Evolutionary conservation across 768 basidiomycete genomes (phyloP).

Genomic region (Hericium coralloides): DNA sequence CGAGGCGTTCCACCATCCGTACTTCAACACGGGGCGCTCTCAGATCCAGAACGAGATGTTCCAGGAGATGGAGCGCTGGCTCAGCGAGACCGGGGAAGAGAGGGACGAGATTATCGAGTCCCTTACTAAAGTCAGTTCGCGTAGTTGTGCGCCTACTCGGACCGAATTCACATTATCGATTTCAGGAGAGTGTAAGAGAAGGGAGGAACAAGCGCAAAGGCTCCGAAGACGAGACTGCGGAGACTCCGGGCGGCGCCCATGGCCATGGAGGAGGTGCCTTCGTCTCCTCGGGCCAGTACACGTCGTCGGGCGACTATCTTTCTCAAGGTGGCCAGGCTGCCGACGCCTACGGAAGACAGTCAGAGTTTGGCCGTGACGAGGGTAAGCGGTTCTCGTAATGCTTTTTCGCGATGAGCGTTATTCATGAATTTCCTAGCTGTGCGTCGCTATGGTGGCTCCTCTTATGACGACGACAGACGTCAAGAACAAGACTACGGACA

Average conservation of each 20-base stretch:
- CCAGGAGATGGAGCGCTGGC: constrained; percentile 44
- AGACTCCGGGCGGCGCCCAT: not conserved
- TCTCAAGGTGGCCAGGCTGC: not conserved
- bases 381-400: not conserved
- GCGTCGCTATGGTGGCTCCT: not conserved
- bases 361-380: not conserved
- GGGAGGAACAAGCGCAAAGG: constrained; percentile 8
- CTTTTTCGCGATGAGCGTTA: too few species aligned
- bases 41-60: constrained; percentile 55
- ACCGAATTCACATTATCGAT: not conserved
- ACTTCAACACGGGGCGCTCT: constrained; percentile 45
- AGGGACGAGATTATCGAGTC: constrained; percentile 34
- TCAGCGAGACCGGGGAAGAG: constrained; percentile 37
- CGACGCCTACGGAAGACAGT: not conserved
- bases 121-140: constrained; percentile 39
- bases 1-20: constrained; percentile 64
- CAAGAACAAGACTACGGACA: not conserved
- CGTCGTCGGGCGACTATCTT: not conserved
- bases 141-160: not conserved
- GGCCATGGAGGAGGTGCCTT: not conserved
- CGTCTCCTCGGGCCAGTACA: not conserved
- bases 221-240: constrained; percentile 3
- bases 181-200: not conserved
- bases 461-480: not conserved
- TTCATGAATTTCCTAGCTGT: too few species aligned